phyloP scores from a whole-genome alignment of 1,139 yeast genomes.

The Meyerozyma smithsonii region DNA sequence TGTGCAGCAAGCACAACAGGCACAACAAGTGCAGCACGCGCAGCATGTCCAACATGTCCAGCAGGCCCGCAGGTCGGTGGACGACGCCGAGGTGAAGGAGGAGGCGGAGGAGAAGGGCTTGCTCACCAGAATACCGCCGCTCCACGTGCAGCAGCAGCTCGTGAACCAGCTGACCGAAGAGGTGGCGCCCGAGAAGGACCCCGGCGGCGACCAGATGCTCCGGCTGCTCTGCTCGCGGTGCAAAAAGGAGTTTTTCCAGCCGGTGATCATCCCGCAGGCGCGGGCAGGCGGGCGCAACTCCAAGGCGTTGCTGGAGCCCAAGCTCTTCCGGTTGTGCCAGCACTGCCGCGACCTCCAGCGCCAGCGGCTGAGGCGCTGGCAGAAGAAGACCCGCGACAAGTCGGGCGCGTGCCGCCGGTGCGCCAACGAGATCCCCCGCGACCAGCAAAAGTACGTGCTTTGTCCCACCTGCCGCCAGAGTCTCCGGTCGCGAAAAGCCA shows the following conservation, averaged over 20 bases:
- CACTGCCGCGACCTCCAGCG: slow-evolving; percentile 64
- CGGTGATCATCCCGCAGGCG: slow-evolving; percentile 34
- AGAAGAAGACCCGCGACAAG: slow-evolving; percentile 53
- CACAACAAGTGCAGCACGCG: not conserved
- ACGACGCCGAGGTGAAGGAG: slow-evolving; percentile 1
- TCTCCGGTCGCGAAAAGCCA: slow-evolving; percentile 51
- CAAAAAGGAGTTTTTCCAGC: slow-evolving; percentile 52
- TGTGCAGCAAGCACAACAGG: not conserved
- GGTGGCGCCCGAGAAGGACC: not conserved
- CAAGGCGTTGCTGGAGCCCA: slow-evolving; percentile 38
- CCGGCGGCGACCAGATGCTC: slow-evolving; percentile 15
- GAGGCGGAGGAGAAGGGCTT: slow-evolving; percentile 20
- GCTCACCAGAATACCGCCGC: slow-evolving; percentile 43
- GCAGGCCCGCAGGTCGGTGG: no score
- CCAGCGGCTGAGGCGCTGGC: slow-evolving; percentile 62
- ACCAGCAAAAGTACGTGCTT: slow-evolving; percentile 48
- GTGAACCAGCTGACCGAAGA: slow-evolving; percentile 14
- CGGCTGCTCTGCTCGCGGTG: slow-evolving; percentile 48
- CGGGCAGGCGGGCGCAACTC: slow-evolving; percentile 13
- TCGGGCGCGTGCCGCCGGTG: slow-evolving; percentile 63
- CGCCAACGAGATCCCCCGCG: slow-evolving; percentile 49
- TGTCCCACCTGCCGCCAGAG: slow-evolving; percentile 57
- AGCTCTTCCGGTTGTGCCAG: slow-evolving; percentile 52
- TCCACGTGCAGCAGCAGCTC: slow-evolving; percentile 42
- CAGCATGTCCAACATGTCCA: not conserved